Conservation (phyloP, 805 yeast genomes). For the Zygoascus tannicola region DNA sequence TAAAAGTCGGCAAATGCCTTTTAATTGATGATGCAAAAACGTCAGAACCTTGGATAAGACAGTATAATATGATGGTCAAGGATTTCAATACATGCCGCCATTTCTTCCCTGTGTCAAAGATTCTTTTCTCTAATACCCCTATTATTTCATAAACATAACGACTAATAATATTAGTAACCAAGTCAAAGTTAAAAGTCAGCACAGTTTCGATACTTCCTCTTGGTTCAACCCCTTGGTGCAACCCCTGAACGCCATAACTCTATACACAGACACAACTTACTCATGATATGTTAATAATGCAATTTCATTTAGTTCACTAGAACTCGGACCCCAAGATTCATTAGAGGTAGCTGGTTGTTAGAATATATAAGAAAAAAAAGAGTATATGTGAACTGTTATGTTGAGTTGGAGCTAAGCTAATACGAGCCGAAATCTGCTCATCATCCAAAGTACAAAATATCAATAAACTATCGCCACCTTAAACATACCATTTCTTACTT, state of each 20-base stretch:
- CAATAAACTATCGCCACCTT: no score
- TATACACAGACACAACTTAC: conserved; percentile 9
- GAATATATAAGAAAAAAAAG: no score
- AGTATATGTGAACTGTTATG: no score
- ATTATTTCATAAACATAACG: conserved; percentile 76
- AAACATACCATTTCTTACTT: conserved; percentile 58
- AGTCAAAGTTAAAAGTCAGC: no score
- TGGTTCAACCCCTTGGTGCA: no score
- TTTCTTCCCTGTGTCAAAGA: conserved; percentile 91
- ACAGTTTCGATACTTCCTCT: no score
- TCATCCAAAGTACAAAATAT: no score
- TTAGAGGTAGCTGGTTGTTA: conserved; percentile 73
- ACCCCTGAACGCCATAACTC: no score
- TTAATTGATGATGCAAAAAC: conserved; percentile 83
- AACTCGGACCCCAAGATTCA: conserved; percentile 72
- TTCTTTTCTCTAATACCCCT: conserved; percentile 84
- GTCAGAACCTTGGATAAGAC: conserved; percentile 79
- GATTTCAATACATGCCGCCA: conserved; percentile 93
- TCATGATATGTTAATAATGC: conserved; percentile 62
- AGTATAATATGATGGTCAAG: conserved; percentile 75
- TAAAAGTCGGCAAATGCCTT: conserved; percentile 74
- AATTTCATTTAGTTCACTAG: conserved; percentile 72
- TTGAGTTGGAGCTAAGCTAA: no score
- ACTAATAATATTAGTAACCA: no score
- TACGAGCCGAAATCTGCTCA: no score